Base-by-base conservation (phyloP, 768 basidiomycete genomes). In the Termitomyces eurrhizus region DNA sequence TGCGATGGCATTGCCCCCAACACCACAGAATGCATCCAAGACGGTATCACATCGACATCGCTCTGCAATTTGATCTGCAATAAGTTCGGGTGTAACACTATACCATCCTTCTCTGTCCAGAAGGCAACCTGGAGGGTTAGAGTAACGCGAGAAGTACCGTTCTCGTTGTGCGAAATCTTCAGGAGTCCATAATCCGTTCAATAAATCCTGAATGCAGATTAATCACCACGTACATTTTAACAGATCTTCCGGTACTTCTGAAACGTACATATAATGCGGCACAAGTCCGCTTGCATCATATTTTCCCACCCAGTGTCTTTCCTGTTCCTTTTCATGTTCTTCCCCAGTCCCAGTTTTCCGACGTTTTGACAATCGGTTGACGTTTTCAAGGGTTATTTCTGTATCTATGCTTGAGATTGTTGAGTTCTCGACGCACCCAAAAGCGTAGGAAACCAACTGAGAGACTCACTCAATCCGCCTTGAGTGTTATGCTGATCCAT, bases 21-120 rank as follows among this genome's bases (percentile, higher is more conserved):
- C 95, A 1, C 97, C 97, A 68, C 95, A 98, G 71, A 98, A 99
- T 0, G 95, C 93, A 69, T 98, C 97, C 39, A 96, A 79, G 61
- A 97, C 80, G 4, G 88, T 88, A 62, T 85, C 85, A 64, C 89
- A 93, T 8, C 90, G 83, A 77, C 96, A 97, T 26, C 95, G 80
- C 65, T 96, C 90, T 0, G 97, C 96, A 49, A 98, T 98, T 70
- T 93, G 95, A 61, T 84, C 74, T 8, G 95, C 97, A n/a, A 99
- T 86, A 42, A 80, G 81, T 68, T 98, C 95, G 0, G 97, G 96
- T 0, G 97, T 99, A 60, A 98, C 89, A 62, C 91, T 94, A 74
- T 90, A 98, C 96, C 95, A 98, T n/a, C 96, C 96, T 71, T 96
- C 93, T 65, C 91, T 86, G 64, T 98, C 97, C 12, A 98, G 77